Evolutionary conservation across 2,329 filamentous ascomycete genomes (phyloP), one percentile per base, ranked within the genome.

Genomic region (Botrytis aclada): DNA sequence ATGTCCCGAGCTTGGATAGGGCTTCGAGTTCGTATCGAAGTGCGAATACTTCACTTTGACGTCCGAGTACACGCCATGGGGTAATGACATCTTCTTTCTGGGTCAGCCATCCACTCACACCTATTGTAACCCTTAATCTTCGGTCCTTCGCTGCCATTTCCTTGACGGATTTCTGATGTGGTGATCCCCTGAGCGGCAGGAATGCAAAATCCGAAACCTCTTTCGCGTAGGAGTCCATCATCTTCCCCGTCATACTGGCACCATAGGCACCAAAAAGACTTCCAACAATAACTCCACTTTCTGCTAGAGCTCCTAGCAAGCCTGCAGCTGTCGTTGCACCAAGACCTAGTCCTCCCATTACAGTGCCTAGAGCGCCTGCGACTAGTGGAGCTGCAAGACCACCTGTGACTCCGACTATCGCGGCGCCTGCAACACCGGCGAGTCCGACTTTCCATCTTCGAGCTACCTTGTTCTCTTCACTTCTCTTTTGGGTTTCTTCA

Each of bases 261-360:
- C 93, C 93, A 80, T 97, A 97, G n/a, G 96, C 93, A 14, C 96
- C 96, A 79, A 98, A 98, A 56, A 98, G 84, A 54, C 92, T 89
- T 25, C 95, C 95, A 43, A 97, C 91, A 60, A 94, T 85, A 25
- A 96, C 88, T 8, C 91, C 89, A 75, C 92, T 96, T 54, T 95
- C 91, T 3, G 94, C 92, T 79, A 98, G 86, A 29, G 90, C 87
- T 18, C 95, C 95, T 0, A 98, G 84, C 70, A 97, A 89, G 1
- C 90, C 90, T 32, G 94, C 93, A 18, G 93, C 92, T 34, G 91
- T 90, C 3, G 90, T 90, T 1, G 90, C 87, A 29, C 91, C 90
- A 1, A 98, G 85, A 2, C 93, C 93, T 18, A 93, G 82, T 0
- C 93, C 93, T 37, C 92, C 90, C 84, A 95, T 92, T 0, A 95